Evolutionary conservation across 2,329 filamentous ascomycete species (phyloP), one percentile per base, ranked within the genome.

Genomic region (Fonsecaea multimorphosa): DNA sequence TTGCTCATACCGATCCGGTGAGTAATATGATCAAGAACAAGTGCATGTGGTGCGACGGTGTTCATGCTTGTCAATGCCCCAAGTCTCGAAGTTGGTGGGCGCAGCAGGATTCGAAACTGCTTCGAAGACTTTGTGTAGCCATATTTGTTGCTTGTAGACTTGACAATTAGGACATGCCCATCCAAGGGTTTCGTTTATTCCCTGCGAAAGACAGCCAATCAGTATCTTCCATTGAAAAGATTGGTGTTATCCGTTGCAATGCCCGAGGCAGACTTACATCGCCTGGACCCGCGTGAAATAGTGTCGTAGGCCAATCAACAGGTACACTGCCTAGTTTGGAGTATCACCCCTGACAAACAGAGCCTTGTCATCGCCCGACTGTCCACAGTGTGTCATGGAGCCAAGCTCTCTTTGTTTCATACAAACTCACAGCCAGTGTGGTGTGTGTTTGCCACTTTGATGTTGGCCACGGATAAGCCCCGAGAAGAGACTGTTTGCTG

Each of bases 321-420:
- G 14, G 22, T 1, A 16, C 6, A 54, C 27, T 31, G 16, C 16
- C 22, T 2, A 38, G 6, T 40, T 22, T 54, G 22, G 7, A 27
- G 32, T 27, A 40, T 36, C 54, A 22, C 31, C 61, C 61, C 61
- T 52, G 49, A 57, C 61, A 63, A 63, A 63, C 53, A 38, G 27
- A 63, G 61, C 53, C 61, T 63, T 38, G 38, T 58, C 3, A 16
- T 19, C n/a, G 5, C 27, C 16, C 24, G 24, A 5, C 22, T 12
- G 36, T 57, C n/a, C n/a, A 36, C 16, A 40, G 32, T 57, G 31
- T 57, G 54, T 57, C 54, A 57, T 56, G n/a, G 7, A 34, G 14
- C 34, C 29, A 22, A 54, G 1, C 12, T 54, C 31, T 24, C 27
- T 34, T 53, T 54, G 52, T 34, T 19, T 54, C 27, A 8, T 22